phyloP scores from a whole-genome alignment of 345 rosid species.

The Xanthoceras sorbifolium region DNA sequence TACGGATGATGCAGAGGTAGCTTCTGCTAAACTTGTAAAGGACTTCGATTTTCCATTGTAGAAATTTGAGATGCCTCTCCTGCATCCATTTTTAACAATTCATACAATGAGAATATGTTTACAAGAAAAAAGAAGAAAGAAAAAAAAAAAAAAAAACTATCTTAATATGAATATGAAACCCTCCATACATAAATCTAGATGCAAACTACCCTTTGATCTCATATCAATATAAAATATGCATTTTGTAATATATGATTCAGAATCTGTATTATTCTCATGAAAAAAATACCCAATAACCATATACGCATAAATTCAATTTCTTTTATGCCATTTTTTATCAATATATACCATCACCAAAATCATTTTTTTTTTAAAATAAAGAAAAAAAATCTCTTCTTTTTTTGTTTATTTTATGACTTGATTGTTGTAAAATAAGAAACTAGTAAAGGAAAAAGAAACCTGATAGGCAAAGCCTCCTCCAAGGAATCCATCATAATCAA shows the following conservation, averaged over 20 bases:
- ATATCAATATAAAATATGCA: no score
- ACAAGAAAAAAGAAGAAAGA: not conserved
- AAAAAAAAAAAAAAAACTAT: not conserved
- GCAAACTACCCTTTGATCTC: no score
- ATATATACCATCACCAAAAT: no score
- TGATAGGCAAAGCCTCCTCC: slow-evolving; percentile 63
- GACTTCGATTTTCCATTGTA: slow-evolving; percentile 88
- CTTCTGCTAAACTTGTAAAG: slow-evolving; percentile 57
- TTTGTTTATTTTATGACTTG: no score
- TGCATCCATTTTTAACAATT: slow-evolving; percentile 28
- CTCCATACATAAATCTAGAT: not conserved
- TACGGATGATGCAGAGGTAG: slow-evolving; percentile 47
- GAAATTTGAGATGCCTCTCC: slow-evolving; percentile 81
- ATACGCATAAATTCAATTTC: no score
- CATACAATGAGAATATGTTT: not conserved
- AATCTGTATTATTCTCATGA: no score
- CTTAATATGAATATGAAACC: no score
- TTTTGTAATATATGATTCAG: no score
- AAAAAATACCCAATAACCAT: no score
- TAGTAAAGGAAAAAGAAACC: slow-evolving; percentile 37
- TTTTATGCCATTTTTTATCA: no score
- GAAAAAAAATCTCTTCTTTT: no score
- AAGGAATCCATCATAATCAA: slow-evolving; percentile 58
- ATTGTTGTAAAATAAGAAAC: not conserved
- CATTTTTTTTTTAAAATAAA: no score